A percentile compares a stretch with the other conserved stretches of the same genome.
Evolutionary conservation across 495 filamentous ascomycete genomes (phyloP).

Genomic region (Aspergillus sclerotioniger): DNA sequence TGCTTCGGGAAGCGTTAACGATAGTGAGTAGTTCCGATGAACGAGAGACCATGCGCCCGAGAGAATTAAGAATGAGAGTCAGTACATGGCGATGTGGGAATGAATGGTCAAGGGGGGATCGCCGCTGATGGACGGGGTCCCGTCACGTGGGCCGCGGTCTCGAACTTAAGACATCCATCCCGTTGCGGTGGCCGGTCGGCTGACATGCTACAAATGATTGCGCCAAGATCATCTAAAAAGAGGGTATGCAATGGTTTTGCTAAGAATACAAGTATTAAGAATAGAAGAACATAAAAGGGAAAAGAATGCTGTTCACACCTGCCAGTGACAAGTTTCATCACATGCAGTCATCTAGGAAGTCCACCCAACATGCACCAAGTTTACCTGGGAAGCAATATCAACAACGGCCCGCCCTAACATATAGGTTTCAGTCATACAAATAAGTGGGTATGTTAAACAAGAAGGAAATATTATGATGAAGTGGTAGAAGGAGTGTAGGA

Average conservation of each 20-base stretch:
- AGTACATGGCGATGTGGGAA: not conserved
- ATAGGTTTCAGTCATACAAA: not conserved
- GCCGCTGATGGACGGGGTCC: not conserved
- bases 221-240: not conserved
- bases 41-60: not conserved
- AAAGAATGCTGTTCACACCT: not conserved
- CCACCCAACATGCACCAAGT: slow-evolving; percentile 1
- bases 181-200: not conserved
- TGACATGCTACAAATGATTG: not conserved
- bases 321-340: not conserved
- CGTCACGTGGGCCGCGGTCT: slow-evolving; percentile 4
- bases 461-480: slow-evolving; percentile 2
- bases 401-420: not conserved
- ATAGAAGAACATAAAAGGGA: not conserved
- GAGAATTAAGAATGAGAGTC: not conserved
- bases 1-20: not conserved
- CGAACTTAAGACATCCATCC: not conserved
- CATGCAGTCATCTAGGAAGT: not conserved
- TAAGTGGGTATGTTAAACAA: slow-evolving; percentile 10
- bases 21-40: not conserved
- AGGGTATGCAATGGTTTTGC: not conserved
- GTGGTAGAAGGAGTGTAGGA: not conserved
- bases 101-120: not conserved
- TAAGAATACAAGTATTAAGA: not conserved
- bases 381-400: not conserved